phyloP scores from a whole-genome alignment of 1,139 yeast species.

The Candida labiduridarum region DNA sequence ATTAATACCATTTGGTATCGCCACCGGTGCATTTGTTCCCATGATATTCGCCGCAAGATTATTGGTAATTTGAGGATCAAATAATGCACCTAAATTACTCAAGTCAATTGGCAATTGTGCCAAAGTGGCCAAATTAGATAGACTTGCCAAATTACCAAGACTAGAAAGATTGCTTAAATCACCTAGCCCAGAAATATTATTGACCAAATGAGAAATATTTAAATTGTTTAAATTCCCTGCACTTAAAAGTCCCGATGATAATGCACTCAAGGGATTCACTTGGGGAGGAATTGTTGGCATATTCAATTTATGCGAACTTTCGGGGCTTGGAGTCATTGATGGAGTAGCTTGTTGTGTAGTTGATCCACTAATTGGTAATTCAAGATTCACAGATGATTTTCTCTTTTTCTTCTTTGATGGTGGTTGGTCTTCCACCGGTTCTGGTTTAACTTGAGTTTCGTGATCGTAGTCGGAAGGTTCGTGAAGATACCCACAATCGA shows the following conservation, averaged over 20 bases:
- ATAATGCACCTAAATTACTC: slow-evolving; percentile 35
- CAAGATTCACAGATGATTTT: slow-evolving; percentile 7
- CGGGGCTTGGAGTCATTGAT: slow-evolving; percentile 22
- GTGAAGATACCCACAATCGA: slow-evolving; percentile 65
- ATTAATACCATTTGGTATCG: slow-evolving; percentile 1
- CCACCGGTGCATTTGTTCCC: slow-evolving; percentile 6
- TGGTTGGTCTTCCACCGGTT: not conserved
- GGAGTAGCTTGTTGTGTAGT: slow-evolving; percentile 26
- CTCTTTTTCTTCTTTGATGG: slow-evolving; percentile 10
- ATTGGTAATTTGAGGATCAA: slow-evolving; percentile 24
- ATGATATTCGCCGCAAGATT: slow-evolving; percentile 4
- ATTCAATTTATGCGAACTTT: not conserved
- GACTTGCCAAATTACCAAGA: slow-evolving; percentile 43
- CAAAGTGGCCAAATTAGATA: slow-evolving; percentile 45
- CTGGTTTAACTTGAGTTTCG: not conserved
- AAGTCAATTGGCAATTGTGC: slow-evolving; percentile 50
- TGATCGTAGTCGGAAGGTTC: slow-evolving; percentile 7
- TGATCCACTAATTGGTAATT: slow-evolving; percentile 8
- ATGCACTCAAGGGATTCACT: slow-evolving; percentile 16
- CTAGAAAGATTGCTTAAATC: slow-evolving; percentile 28
- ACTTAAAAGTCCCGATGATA: slow-evolving; percentile 26
- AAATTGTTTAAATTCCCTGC: slow-evolving; percentile 51
- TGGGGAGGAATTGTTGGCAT: slow-evolving; percentile 13
- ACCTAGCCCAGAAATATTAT: slow-evolving; percentile 37
- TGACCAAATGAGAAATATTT: slow-evolving; percentile 47